Percentiles rank a stretch among this genome's conserved stretches.
phyloP scores from a whole-genome alignment of 768 basidiomycete genomes.

The Pleurotus giganteus region DNA sequence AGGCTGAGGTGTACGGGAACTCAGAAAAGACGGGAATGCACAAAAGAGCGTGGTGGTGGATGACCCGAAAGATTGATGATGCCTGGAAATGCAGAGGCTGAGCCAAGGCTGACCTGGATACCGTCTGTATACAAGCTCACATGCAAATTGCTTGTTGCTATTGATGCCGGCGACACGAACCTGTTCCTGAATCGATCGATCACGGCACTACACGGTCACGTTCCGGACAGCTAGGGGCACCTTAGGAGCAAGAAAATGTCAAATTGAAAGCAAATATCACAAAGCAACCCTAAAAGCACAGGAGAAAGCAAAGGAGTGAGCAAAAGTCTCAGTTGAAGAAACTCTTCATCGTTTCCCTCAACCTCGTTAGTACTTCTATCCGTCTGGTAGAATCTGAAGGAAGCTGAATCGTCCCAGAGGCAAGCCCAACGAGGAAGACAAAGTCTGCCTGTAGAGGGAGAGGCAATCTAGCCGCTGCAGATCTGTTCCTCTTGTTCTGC shows the following conservation, averaged over 20 bases:
- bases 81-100: not conserved
- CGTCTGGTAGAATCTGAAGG: constrained; percentile 53
- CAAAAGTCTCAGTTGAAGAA: constrained; percentile 12
- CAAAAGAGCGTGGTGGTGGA: constrained; percentile 10
- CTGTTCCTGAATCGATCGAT: not conserved
- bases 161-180: no score
- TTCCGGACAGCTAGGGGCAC: not conserved
- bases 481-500: constrained; percentile 56
- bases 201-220: not conserved
- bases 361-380: constrained; percentile 48
- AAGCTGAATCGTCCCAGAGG: constrained; percentile 47
- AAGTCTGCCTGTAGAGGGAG: constrained; percentile 90
- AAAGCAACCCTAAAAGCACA: no score
- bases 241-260: no score
- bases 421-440: constrained; percentile 68
- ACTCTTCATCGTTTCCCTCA: constrained; percentile 38
- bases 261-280: no score
- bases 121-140: not conserved
- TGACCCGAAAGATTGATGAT: not conserved
- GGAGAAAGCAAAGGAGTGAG: not conserved
- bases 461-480: constrained; percentile 60
- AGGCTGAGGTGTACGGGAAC: not conserved
- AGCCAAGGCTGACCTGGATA: not conserved
- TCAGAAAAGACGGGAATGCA: constrained; percentile 2
- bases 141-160: not conserved